These are phyloP conservation scores for Astragalus membranaceus DNA, from an alignment of 306 rosid species.

Conservation along the genomic window DNA sequence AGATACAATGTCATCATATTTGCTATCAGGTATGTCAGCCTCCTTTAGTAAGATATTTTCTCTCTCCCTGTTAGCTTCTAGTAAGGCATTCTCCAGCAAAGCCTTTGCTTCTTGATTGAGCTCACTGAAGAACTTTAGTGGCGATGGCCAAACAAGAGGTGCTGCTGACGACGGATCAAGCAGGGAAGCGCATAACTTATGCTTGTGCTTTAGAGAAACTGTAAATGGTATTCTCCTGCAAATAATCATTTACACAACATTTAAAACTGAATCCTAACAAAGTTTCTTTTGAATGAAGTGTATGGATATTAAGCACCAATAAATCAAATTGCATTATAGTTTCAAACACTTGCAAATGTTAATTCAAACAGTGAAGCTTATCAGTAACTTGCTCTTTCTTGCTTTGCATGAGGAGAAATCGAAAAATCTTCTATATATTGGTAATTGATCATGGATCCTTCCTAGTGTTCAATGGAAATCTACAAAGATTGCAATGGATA, in stretches of 20 bases:
- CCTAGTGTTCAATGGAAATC: too few species aligned
- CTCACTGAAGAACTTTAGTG: conserved; percentile 77
- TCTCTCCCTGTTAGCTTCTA: conserved; percentile 80
- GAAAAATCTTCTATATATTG: too few species aligned
- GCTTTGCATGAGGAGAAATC: too few species aligned
- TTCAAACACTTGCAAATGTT: too few species aligned
- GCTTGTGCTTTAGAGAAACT: conserved; percentile 68
- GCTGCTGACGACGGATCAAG: conserved; percentile 81
- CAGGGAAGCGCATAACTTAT: conserved; percentile 61
- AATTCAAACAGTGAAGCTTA: too few species aligned
- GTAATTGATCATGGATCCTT: too few species aligned
- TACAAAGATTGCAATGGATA: too few species aligned
- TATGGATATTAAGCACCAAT: too few species aligned
- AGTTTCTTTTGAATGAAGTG: too few species aligned
- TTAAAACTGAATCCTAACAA: neutral
- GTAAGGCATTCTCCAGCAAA: conserved; percentile 69
- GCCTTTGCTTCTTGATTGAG: conserved; percentile 79
- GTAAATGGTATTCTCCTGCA: conserved; percentile 77
- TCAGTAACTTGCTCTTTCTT: too few species aligned
- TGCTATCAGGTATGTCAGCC: conserved; percentile 30
- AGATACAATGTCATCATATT: conserved; percentile 46
- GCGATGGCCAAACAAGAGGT: conserved; percentile 94
- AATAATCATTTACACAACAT: neutral
- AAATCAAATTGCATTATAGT: too few species aligned
- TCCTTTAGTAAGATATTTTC: conserved; percentile 62